phyloP scores from a whole-genome alignment of 2,329 filamentous ascomycete species.

The Aureobasidium subglaciale region DNA sequence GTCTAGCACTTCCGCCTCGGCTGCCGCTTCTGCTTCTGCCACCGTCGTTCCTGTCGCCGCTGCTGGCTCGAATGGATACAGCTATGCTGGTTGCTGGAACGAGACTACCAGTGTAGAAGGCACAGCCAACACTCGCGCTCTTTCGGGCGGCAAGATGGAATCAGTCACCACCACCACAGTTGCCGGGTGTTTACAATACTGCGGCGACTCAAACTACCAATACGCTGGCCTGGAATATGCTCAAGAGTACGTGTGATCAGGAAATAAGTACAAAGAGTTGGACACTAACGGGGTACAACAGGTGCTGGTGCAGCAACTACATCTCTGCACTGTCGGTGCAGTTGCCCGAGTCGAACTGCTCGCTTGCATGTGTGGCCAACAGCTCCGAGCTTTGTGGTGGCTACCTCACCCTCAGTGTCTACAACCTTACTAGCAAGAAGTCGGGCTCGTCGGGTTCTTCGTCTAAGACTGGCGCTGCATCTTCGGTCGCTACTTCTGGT shows the following conservation, averaged over 20 bases:
- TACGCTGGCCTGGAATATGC: slow-evolving; percentile 51
- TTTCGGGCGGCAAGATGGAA: slow-evolving; percentile 37
- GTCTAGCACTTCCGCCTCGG: slow-evolving; percentile 23
- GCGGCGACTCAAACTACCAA: slow-evolving; percentile 33
- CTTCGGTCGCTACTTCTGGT: background rate
- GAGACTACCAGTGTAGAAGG: slow-evolving; percentile 41
- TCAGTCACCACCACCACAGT: slow-evolving; percentile 44
- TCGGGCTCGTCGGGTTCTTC: background rate
- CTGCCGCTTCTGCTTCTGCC: slow-evolving; percentile 21
- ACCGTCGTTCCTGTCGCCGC: slow-evolving; percentile 17
- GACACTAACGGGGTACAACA: background rate
- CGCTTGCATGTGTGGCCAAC: slow-evolving; percentile 49
- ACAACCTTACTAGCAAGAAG: slow-evolving; percentile 23
- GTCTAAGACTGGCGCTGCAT: background rate
- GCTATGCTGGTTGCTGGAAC: slow-evolving; percentile 53
- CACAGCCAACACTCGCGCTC: slow-evolving; percentile 38
- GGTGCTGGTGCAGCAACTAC: slow-evolving; percentile 51
- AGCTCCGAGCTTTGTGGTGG: slow-evolving; percentile 49
- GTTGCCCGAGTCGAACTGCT: slow-evolving; percentile 44
- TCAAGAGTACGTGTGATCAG: slow-evolving; percentile 35
- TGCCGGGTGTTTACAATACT: slow-evolving; percentile 46
- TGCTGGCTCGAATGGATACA: slow-evolving; percentile 31
- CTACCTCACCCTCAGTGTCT: slow-evolving; percentile 30
- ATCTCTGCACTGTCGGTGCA: slow-evolving; percentile 43
- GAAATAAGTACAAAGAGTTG: background rate